Conservation (phyloP, 2,329 filamentous ascomycete genomes). For the Alternaria postmessia region DNA sequence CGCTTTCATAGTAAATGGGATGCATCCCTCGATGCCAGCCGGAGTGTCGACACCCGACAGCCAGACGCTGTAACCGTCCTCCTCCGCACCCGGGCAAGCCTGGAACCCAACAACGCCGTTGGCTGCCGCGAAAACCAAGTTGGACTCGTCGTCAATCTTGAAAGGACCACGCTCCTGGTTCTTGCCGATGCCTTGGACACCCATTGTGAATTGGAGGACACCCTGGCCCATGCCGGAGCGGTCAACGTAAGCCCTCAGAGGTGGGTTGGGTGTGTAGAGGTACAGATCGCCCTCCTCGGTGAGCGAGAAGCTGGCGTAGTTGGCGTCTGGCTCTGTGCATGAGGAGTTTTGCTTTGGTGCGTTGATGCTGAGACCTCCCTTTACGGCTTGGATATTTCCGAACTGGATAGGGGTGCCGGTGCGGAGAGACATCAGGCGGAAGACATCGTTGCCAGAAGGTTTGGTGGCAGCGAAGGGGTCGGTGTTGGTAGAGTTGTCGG, state of each 20-base stretch:
- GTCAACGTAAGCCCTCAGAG: conserved; percentile 62
- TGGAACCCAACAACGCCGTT: background rate
- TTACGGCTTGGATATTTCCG: conserved; percentile 55
- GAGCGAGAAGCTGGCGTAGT: conserved; percentile 61
- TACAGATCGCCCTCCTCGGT: conserved; percentile 51
- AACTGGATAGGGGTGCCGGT: conserved; percentile 61
- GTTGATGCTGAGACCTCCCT: conserved; percentile 55
- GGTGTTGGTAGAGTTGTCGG: conserved; percentile 9
- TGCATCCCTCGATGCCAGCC: conserved; percentile 44
- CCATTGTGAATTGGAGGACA: background rate
- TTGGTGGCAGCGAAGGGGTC: conserved; percentile 22
- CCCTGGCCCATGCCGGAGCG: conserved; percentile 31
- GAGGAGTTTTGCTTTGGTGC: conserved; percentile 55
- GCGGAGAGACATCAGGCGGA: conserved; percentile 60
- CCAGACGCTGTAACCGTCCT: background rate
- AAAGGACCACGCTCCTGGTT: background rate
- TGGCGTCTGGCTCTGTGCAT: conserved; percentile 51
- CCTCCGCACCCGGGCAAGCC: background rate
- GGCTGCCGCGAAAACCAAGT: background rate
- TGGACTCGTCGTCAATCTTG: background rate
- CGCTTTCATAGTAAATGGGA: conserved; percentile 41
- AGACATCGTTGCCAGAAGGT: conserved; percentile 43
- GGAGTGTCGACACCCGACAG: conserved; percentile 38
- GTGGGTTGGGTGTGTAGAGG: conserved; percentile 56
- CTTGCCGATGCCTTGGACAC: background rate